Percentiles rank a stretch among this genome's conserved stretches.
These are phyloP conservation scores for Claviceps pusilla DNA, from an alignment of 2,329 filamentous ascomycete genomes.

Conservation along the genomic window DNA sequence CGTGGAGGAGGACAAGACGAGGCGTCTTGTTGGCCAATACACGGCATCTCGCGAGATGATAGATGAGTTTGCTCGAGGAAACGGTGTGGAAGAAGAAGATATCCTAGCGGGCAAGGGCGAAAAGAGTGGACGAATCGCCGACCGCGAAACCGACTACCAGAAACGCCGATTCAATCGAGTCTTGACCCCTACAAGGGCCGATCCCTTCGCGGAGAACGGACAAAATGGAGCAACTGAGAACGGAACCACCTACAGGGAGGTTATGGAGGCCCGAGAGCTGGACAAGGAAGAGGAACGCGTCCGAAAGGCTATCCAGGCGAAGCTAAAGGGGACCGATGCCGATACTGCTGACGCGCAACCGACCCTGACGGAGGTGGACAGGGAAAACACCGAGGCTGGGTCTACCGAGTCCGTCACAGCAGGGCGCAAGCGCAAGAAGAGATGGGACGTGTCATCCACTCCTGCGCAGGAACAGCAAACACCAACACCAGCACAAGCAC, in stretches of 20 bases:
- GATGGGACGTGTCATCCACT: constrained; percentile 71
- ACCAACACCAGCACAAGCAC: constrained; percentile 32
- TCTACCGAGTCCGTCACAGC: constrained; percentile 47
- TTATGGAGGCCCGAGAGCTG: constrained; percentile 81
- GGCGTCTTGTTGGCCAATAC: constrained; percentile 83
- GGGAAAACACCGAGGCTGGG: constrained; percentile 58
- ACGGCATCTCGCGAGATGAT: constrained; percentile 85
- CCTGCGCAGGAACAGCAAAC: constrained; percentile 31
- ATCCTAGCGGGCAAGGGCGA: constrained; percentile 68
- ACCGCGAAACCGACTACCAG: constrained; percentile 94
- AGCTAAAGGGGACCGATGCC: constrained; percentile 44
- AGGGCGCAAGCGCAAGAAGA: constrained; percentile 75
- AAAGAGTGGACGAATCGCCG: constrained; percentile 77
- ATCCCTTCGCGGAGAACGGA: constrained; percentile 67
- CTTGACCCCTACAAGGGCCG: constrained; percentile 71
- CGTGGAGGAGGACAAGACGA: constrained; percentile 60
- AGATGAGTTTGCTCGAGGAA: constrained; percentile 78
- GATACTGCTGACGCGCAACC: constrained; percentile 50
- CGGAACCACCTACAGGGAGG: constrained; percentile 70
- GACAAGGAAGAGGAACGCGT: constrained; percentile 90
- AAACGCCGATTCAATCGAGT: constrained; percentile 83
- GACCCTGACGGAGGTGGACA: constrained; percentile 58
- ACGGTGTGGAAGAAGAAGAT: constrained; percentile 82
- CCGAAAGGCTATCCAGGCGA: constrained; percentile 62
- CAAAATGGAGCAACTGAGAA: constrained; percentile 52